Conservation (phyloP, 257 asterid genomes). For the Plantago elongata region DNA sequence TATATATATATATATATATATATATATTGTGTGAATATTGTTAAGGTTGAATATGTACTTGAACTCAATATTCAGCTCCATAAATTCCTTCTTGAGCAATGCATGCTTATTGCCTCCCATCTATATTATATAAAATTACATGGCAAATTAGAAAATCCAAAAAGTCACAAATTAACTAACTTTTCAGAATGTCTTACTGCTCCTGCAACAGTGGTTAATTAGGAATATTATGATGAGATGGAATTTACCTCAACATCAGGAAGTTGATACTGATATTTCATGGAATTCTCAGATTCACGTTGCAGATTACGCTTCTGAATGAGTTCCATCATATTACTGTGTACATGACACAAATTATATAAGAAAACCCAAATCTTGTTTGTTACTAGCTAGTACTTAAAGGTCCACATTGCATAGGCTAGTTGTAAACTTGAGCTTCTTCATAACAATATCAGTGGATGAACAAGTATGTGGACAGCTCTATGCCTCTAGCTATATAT, state of each 20-base stretch:
- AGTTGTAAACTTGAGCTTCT: too few relatives aligned
- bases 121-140: constrained; percentile 19
- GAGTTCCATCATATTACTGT: constrained; percentile 74
- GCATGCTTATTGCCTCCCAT: constrained; percentile 30
- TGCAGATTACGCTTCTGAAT: constrained; percentile 47
- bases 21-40: background rate
- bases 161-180: too few relatives aligned
- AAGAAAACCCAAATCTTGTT: too few relatives aligned
- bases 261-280: constrained; percentile 26
- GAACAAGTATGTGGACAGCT: too few relatives aligned
- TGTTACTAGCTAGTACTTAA: too few relatives aligned
- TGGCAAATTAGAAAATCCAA: background rate
- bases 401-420: too few relatives aligned
- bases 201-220: too few relatives aligned
- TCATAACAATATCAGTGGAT: too few relatives aligned
- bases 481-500: too few relatives aligned
- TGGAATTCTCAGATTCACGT: constrained; percentile 34
- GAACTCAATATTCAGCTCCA: constrained; percentile 42
- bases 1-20: too few relatives aligned
- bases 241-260: constrained; percentile 30
- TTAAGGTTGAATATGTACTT: constrained; percentile 33
- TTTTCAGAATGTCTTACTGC: too few relatives aligned
- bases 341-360: constrained; percentile 12
- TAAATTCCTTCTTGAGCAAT: constrained; percentile 37
- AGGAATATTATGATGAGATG: background rate